Conservation (phyloP, 2,329 filamentous ascomycete species). For the Penicillium aurantiogriseum region DNA sequence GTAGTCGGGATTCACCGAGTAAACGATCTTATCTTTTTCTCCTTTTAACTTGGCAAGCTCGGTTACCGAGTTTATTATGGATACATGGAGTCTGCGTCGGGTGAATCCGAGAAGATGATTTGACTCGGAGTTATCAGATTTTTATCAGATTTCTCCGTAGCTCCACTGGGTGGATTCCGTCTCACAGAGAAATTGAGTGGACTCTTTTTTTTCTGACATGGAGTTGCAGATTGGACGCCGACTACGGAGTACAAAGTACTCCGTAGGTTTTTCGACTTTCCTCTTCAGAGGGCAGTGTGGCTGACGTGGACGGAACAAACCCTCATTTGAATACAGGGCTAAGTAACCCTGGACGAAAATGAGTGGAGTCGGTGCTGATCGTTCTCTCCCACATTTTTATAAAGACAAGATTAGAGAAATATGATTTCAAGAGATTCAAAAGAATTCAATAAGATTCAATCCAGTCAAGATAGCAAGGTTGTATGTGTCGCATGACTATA, state of each 20-base stretch:
- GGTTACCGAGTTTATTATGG: constrained; percentile 21
- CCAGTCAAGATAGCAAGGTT: background rate
- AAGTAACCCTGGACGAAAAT: background rate
- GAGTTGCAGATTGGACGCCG: background rate
- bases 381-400: background rate
- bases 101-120: constrained; percentile 16
- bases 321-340: background rate
- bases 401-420: background rate
- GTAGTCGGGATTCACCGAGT: background rate
- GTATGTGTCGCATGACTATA: background rate
- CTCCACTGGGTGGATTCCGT: constrained; percentile 24
- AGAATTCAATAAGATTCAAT: background rate
- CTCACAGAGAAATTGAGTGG: constrained; percentile 7
- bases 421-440: background rate
- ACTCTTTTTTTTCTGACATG: background rate
- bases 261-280: background rate
- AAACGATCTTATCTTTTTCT: constrained; percentile 9
- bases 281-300: background rate
- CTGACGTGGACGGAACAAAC: constrained; percentile 7
- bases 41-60: constrained; percentile 18
- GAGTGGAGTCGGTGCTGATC: constrained; percentile 1
- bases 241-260: background rate
- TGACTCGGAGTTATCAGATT: constrained; percentile 23
- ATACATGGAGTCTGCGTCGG: constrained; percentile 15
- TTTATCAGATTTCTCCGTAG: constrained; percentile 24